Percentiles rank a stretch among this genome's conserved stretches.
phyloP scores from a whole-genome alignment of 257 asterid genomes.

The Perilla frutescens region DNA sequence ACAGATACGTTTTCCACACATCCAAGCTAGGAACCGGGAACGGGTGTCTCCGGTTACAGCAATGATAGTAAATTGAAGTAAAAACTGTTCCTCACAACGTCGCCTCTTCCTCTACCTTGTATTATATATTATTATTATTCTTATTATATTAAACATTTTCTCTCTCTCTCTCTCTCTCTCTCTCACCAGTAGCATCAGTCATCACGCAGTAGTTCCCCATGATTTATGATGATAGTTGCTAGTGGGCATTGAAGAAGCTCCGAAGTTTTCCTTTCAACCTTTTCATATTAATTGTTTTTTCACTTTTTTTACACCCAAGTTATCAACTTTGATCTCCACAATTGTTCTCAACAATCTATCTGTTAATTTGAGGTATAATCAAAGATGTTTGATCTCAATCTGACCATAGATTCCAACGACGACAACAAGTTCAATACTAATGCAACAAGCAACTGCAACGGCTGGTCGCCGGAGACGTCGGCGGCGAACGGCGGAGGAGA shows the following conservation, averaged over 20 bases:
- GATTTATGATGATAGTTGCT: constrained; percentile 6
- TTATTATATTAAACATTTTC: not conserved
- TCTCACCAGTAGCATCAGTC: constrained; percentile 2
- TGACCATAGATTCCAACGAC: constrained; percentile 36
- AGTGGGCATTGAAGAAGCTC: not conserved
- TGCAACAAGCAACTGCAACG: constrained; percentile 29
- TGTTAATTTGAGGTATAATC: too few species aligned
- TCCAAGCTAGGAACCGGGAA: constrained; percentile 15
- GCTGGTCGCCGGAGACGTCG: constrained; percentile 46
- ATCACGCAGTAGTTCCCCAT: constrained; percentile 21
- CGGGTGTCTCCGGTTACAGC: constrained; percentile 21
- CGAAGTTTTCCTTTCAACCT: too few species aligned
- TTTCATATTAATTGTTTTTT: too few species aligned
- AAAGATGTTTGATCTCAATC: constrained; percentile 66
- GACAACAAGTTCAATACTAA: not conserved
- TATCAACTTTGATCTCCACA: too few species aligned
- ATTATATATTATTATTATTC: not conserved
- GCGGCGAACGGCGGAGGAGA: constrained; percentile 45
- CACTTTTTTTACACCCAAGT: too few species aligned
- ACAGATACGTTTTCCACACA: constrained; percentile 6
- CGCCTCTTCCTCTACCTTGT: not conserved
- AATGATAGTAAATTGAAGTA: not conserved
- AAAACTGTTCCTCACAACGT: not conserved
- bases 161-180: not conserved
- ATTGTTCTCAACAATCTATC: not conserved